Conservation (phyloP, 495 filamentous ascomycete genomes). For the Entonaema liquescens region DNA sequence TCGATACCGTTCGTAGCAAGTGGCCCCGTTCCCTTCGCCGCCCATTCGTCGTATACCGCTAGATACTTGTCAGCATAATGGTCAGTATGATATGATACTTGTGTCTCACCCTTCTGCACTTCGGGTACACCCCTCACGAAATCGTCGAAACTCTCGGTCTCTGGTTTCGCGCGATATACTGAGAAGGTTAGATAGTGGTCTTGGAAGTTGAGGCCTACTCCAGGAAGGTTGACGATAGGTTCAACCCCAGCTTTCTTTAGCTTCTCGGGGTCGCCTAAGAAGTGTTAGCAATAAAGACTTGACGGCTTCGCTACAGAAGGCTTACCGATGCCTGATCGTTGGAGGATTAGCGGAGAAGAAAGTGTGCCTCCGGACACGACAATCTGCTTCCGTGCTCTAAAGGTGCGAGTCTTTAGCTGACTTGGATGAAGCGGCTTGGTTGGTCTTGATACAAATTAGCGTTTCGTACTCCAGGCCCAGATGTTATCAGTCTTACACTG, state of each 20-base stretch:
- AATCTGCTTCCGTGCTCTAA: slow-evolving; percentile 79
- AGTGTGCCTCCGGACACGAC: slow-evolving; percentile 83
- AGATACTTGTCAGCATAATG: slow-evolving; percentile 9
- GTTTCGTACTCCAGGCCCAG: background rate
- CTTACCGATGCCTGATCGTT: slow-evolving; percentile 71
- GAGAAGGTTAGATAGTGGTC: slow-evolving; percentile 87
- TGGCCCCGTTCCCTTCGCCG: slow-evolving; percentile 79
- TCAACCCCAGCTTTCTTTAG: slow-evolving; percentile 73
- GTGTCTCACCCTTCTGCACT: slow-evolving; percentile 65
- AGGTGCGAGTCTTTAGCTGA: slow-evolving; percentile 62
- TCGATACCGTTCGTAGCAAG: slow-evolving; percentile 88
- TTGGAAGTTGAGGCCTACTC: slow-evolving; percentile 85
- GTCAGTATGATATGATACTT: background rate
- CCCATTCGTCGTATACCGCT: slow-evolving; percentile 77
- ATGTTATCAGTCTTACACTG: slow-evolving; percentile 46
- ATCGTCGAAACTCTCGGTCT: slow-evolving; percentile 81
- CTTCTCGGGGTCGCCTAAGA: slow-evolving; percentile 70
- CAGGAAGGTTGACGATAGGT: slow-evolving; percentile 79
- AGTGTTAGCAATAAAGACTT: slow-evolving; percentile 19
- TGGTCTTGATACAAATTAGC: slow-evolving; percentile 40
- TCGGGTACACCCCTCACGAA: slow-evolving; percentile 78
- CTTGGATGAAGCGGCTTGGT: slow-evolving; percentile 53
- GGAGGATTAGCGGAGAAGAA: slow-evolving; percentile 79
- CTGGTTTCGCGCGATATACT: slow-evolving; percentile 77
- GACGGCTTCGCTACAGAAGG: background rate